A percentile compares a stretch with the other conserved stretches of the same genome.
Evolutionary conservation across 371 early-diverging fungal genomes (phyloP).

Genomic region (Lichtheimia ramosa): DNA sequence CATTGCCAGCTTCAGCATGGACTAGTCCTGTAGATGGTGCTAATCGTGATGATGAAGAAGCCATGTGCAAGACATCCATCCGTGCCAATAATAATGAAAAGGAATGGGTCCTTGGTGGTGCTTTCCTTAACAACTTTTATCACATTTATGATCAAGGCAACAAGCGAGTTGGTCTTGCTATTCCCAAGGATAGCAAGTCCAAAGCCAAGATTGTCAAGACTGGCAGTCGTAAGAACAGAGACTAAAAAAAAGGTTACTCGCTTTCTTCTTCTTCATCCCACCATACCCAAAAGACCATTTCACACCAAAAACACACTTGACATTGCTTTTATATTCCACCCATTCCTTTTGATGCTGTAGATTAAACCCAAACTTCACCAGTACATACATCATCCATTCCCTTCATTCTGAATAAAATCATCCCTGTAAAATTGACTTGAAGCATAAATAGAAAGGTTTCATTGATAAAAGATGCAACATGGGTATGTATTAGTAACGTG

Average conservation of each 20-base stretch:
- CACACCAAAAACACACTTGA: neutral
- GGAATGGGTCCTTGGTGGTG: conserved; percentile 44
- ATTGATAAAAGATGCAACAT: neutral
- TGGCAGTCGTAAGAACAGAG: conserved; percentile 18
- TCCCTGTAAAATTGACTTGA: too few species aligned
- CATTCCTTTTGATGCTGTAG: neutral
- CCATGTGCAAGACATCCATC: conserved; percentile 32
- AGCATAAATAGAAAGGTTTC: neutral
- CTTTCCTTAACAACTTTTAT: conserved; percentile 46
- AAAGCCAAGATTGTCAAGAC: conserved; percentile 35
- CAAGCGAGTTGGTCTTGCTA: conserved; percentile 37
- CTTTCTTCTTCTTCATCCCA: neutral
- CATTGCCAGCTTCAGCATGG: conserved; percentile 33
- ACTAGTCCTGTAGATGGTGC: conserved; percentile 7
- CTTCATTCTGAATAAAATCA: too few species aligned
- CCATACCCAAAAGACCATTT: neutral
- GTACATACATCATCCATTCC: too few species aligned
- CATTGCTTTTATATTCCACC: neutral
- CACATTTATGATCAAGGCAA: conserved; percentile 39
- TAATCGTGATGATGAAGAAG: conserved; percentile 14
- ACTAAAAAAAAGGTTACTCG: conserved; percentile 8
- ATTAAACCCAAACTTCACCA: neutral
- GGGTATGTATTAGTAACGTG: neutral
- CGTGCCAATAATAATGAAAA: conserved; percentile 25
- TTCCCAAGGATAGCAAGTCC: conserved; percentile 26